Base-by-base conservation (phyloP, 495 filamentous ascomycete genomes). In the Xylaria bambusicola region DNA sequence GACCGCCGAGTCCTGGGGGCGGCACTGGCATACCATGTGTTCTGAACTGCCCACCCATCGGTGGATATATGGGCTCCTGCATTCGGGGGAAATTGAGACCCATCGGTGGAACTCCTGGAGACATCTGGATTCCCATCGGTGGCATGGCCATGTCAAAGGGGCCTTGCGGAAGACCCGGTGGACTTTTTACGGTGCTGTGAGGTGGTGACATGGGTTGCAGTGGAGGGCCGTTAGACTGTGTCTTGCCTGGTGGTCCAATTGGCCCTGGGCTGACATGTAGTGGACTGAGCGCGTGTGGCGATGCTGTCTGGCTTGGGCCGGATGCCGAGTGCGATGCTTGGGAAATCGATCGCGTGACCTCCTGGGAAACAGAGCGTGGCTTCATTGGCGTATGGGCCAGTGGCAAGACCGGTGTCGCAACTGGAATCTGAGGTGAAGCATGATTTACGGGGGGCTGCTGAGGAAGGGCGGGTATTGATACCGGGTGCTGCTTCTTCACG, bases 331-430 rank as follows among this genome's bases (percentile, higher is more conserved):
- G 70, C 65, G 77, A 72, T 74, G 82, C 86, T 71, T 82, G 89
- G 44, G 84, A 89, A 49, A 88, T 89, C 8, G 84, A 89, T 41
- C 73, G 81, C 68, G 83, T 85, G 21, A 89, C 90, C 70, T 96
- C 91, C 54, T 93, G 90, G 13, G 93, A 96, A 23, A 83, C 66
- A 56, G 92, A 90, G 17, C 92, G 86, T 33, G 83, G 77, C 45
- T 88, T 87, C 57, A 82, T 86, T 13, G 92, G 90, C 21, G 91
- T 93, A 3, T 91, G 84, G 41, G 85, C 85, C 70, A 97, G 97
- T 1, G 93, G 88, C 40, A 95, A 74, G 36, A 84, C 85, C 5
- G 94, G 93, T 5, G 90, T 93, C 20, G 91, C 87, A 61, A 90
- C 80, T 27, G 86, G 73, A 35, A 92, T 78, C 66, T 89, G 88